phyloP scores from a whole-genome alignment of 768 basidiomycete species.

The Podaxis sp. region DNA sequence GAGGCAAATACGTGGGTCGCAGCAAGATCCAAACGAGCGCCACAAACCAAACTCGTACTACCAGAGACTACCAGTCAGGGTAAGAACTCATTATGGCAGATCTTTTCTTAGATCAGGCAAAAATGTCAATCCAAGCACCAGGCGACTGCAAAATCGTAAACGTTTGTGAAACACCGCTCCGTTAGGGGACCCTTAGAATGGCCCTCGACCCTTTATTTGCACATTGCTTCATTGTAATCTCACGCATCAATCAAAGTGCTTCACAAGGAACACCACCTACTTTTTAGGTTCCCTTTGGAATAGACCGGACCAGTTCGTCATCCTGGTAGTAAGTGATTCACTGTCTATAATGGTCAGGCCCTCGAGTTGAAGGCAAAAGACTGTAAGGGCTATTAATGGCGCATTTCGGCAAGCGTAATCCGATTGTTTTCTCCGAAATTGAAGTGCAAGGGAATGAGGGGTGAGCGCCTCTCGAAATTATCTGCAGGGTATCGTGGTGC shows the following conservation, averaged over 20 bases:
- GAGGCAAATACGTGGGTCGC: too few species aligned
- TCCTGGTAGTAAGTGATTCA: background rate
- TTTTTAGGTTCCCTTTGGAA: background rate
- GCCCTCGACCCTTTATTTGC: background rate
- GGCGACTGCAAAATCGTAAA: background rate
- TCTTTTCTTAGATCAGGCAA: background rate
- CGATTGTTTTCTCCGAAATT: background rate
- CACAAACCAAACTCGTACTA: too few species aligned
- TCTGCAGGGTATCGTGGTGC: background rate
- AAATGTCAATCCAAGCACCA: background rate
- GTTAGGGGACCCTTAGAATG: background rate
- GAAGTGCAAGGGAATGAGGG: background rate
- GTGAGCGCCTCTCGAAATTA: background rate
- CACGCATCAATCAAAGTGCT: background rate
- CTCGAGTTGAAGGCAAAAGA: background rate
- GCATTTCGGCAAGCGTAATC: background rate
- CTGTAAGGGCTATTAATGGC: background rate
- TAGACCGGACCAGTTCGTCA: conserved; percentile 28
- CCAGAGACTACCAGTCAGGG: background rate
- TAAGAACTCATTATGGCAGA: background rate
- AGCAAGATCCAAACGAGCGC: too few species aligned
- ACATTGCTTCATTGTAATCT: background rate
- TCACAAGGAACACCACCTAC: background rate
- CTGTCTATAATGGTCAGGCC: background rate
- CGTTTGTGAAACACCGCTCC: background rate